A percentile compares a stretch with the other conserved stretches of the same genome.
phyloP scores from a whole-genome alignment of 331 rosid species.

The Malus hybrid region DNA sequence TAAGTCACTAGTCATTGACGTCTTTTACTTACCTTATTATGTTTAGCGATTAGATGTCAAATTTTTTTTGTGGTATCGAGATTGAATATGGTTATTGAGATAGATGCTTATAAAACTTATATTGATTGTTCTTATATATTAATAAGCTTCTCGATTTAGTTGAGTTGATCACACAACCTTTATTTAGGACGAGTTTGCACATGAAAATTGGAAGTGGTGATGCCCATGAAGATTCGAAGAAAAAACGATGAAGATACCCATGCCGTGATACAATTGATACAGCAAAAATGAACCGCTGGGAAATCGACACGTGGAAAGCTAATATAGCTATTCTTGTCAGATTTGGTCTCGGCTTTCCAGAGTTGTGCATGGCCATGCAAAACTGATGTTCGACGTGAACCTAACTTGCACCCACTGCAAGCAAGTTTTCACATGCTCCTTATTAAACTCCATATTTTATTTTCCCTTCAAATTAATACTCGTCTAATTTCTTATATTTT shows the following conservation, averaged over 20 bases:
- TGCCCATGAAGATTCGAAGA: neutral
- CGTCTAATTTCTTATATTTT: neutral
- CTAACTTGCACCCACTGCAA: constrained; percentile 31
- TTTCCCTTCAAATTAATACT: neutral
- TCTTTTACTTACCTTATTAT: no score
- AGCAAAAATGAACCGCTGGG: constrained; percentile 1
- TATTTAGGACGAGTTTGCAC: neutral
- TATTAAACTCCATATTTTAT: neutral
- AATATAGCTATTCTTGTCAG: constrained; percentile 25
- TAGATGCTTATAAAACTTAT: neutral
- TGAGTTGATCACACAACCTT: neutral
- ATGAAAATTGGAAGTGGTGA: neutral
- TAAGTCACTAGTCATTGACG: neutral
- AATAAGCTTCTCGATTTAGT: neutral
- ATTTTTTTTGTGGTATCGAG: no score
- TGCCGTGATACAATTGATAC: neutral
- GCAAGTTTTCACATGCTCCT: constrained; percentile 11
- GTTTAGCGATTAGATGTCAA: neutral
- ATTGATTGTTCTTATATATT: no score
- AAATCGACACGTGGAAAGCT: constrained; percentile 24
- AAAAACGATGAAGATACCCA: neutral
- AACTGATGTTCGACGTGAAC: constrained; percentile 36
- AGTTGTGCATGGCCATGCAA: constrained; percentile 47
- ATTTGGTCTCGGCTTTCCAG: constrained; percentile 17
- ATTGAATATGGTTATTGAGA: no score